A percentile compares a stretch with the other conserved stretches of the same genome.
Evolutionary conservation across 139 green algal genomes (phyloP).

Genomic region (Volvox reticuliferus): DNA sequence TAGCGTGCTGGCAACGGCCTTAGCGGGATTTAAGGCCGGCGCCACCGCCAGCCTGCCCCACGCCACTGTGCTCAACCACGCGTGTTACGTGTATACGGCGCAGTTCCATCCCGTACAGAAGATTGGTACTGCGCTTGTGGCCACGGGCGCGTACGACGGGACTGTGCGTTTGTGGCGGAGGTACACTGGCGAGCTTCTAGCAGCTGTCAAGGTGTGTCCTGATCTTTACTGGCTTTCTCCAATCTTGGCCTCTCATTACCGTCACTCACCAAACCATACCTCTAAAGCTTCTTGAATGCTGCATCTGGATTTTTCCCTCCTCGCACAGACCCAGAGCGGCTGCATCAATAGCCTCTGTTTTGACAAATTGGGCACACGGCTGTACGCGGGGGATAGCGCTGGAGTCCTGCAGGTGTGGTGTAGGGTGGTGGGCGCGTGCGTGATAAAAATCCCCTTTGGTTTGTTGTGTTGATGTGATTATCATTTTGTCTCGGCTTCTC

Average conservation of each 20-base stretch:
- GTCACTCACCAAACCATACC: not conserved
- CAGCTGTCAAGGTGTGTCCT: conserved; percentile 40
- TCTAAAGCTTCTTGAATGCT: not conserved
- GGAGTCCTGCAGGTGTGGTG: conserved; percentile 38
- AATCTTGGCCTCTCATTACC: not conserved
- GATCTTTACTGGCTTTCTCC: too few species aligned
- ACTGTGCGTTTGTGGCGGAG: conserved; percentile 50
- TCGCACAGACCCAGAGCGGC: conserved; percentile 30
- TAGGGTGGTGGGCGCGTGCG: not conserved
- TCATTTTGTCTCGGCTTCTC: too few species aligned
- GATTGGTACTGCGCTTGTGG: conserved; percentile 38
- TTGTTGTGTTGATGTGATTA: too few species aligned
- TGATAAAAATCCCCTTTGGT: too few species aligned
- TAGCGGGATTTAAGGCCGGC: not conserved
- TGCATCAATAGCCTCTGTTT: conserved; percentile 61
- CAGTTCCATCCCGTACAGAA: conserved; percentile 61
- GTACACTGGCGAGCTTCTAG: conserved; percentile 44
- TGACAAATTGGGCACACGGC: conserved; percentile 56
- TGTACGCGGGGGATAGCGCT: conserved; percentile 55
- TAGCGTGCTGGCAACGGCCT: not conserved
- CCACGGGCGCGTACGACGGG: conserved; percentile 39
- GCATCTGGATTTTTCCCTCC: not conserved
- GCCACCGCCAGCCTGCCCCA: not conserved
- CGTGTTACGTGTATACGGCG: conserved; percentile 59
- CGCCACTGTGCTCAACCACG: conserved; percentile 56